Evolutionary conservation across 345 rosid genomes (phyloP), one percentile per base, ranked within the genome.

Genomic region (Punica granatum): DNA sequence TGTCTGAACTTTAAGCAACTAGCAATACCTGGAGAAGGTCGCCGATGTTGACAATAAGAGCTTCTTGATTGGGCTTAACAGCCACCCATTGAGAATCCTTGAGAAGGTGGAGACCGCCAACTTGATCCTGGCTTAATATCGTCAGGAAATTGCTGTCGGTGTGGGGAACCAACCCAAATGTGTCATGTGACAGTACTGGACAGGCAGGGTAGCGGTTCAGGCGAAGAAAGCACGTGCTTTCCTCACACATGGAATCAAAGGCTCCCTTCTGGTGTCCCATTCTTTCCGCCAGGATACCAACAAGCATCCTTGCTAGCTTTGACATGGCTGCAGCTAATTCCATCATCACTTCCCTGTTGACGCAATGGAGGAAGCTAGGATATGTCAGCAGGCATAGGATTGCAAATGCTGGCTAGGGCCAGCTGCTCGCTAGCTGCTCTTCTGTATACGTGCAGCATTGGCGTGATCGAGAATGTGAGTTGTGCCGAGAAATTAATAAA

Each of bases 61-160:
- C 86, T n/a, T 87, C 83, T 31, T 26, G 80, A 59, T 83, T 87
- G 63, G 92, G 92, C 71, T 78, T 79, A 0, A 87, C 88, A 36
- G 89, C 81, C 21, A 87, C 86, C 92, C 89, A 87, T 35, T 78
- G 77, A 65, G 83, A 78, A 68, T 87, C 88, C 70, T 83, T 85
- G 81, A 83, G 73, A 49, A 87, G 88, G 63, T 87, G 92, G 32
- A 87, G 89, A 36, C 90, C 92, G 7, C 92, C 92, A 2, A 87
- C 92, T 65, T 83, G 71, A 67, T 87, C 92, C 82, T 87, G 92
- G 72, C 51, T 72, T 32, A 87, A 85, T 39, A 87, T 80, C 11
- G 92, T 87, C 8, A 87, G 85, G 69, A 85, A 85, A 74, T 85
- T 86, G 9, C 90, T 87, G 70, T 87, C 92, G 6, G 92, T 87